Conservation (phyloP, 2,329 filamentous ascomycete species). For the Gliomastix tumulicola region DNA sequence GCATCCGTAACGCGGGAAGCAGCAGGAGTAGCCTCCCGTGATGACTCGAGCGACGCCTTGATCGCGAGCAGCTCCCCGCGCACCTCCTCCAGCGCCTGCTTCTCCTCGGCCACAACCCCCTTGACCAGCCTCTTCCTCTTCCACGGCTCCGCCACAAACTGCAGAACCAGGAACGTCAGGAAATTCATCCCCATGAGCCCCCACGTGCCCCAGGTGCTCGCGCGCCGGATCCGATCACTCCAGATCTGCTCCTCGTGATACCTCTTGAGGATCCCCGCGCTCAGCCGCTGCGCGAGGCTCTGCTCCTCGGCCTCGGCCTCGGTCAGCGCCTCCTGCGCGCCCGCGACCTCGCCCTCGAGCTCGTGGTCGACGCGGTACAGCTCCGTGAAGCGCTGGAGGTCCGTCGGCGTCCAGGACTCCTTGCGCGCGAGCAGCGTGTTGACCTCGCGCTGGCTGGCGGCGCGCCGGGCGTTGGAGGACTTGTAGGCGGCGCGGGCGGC, state of each 20-base stretch:
- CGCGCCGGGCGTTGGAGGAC: constrained; percentile 73
- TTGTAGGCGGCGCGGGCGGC: constrained; percentile 71
- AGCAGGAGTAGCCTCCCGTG: constrained; percentile 5
- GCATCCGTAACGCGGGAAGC: background rate
- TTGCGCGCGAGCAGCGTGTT: constrained; percentile 91
- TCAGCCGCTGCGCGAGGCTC: constrained; percentile 67
- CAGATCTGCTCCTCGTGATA: constrained; percentile 99
- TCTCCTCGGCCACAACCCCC: constrained; percentile 75
- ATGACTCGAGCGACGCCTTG: constrained; percentile 16
- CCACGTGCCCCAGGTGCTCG: constrained; percentile 98
- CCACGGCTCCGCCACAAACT: constrained; percentile 92
- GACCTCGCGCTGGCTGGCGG: constrained; percentile 90
- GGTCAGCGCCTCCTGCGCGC: constrained; percentile 64
- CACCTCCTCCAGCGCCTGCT: constrained; percentile 45
- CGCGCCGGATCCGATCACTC: constrained; percentile 93
- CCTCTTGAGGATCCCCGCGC: constrained; percentile 75
- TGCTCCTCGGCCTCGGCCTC: constrained; percentile 75
- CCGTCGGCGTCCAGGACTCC: constrained; percentile 78
- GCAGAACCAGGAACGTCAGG: constrained; percentile 75
- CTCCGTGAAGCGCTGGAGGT: constrained; percentile 90
- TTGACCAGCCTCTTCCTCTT: constrained; percentile 71
- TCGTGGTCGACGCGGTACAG: constrained; percentile 89
- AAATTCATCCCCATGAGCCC: constrained; percentile 97
- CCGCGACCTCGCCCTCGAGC: constrained; percentile 77
- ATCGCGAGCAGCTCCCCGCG: constrained; percentile 29